Evolutionary conservation across 148 eudicot genomes (phyloP).

Genomic region (Vaccinium vitisidaea): DNA sequence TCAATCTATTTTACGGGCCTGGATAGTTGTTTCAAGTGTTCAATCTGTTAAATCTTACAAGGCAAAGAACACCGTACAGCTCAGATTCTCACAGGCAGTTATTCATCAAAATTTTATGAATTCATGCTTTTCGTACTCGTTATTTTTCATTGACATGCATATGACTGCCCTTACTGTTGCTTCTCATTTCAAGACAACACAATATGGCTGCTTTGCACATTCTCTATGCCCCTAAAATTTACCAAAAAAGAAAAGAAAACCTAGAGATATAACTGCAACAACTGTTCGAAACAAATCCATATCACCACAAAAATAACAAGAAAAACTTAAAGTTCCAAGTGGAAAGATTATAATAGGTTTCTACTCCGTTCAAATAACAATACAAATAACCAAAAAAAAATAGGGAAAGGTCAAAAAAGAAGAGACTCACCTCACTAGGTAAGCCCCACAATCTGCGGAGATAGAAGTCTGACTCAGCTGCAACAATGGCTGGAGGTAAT

Average conservation of each 20-base stretch:
- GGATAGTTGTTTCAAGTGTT: neutral
- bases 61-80: neutral
- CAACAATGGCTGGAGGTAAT: constrained; percentile 33
- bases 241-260: neutral
- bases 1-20: neutral
- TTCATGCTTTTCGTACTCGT: neutral
- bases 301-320: neutral
- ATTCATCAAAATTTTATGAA: neutral
- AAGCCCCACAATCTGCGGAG: constrained; percentile 33
- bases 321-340: neutral
- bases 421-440: constrained; percentile 28
- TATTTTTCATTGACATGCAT: neutral
- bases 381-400: neutral
- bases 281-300: neutral
- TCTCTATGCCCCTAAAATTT: neutral
- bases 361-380: neutral
- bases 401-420: neutral
- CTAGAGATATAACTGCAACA: neutral
- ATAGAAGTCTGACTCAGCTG: constrained; percentile 29
- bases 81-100: neutral
- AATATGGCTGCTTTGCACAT: neutral
- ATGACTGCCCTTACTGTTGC: neutral
- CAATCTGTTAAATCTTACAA: neutral
- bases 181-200: neutral
- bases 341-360: neutral